A percentile compares a stretch with the other conserved stretches of the same genome.
Conservation (phyloP, 306 rosid species). For the Chamaecrista fasciculata region DNA sequence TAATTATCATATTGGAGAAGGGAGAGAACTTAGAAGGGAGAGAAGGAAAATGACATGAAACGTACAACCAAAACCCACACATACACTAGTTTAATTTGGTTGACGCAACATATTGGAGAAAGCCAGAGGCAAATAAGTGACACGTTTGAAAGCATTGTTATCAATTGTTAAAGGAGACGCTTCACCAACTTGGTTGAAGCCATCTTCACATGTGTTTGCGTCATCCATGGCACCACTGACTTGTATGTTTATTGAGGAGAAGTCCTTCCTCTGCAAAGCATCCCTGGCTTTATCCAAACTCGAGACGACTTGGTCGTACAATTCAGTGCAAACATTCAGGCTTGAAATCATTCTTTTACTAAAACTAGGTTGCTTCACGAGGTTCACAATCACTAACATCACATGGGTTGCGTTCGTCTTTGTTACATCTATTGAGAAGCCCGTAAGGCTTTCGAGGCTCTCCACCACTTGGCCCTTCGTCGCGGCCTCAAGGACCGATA, state of each 20-base stretch:
- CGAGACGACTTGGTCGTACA: constrained; percentile 39
- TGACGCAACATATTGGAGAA: constrained; percentile 33
- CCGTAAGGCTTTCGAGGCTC: too few species aligned
- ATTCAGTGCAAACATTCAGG: constrained; percentile 42
- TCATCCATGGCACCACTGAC: constrained; percentile 46
- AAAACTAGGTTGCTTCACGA: constrained; percentile 21
- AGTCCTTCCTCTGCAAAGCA: constrained; percentile 42
- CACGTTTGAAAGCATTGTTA: constrained; percentile 37
- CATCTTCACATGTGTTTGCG: constrained; percentile 57
- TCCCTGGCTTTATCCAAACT: constrained; percentile 31
- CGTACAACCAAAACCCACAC: too few species aligned
- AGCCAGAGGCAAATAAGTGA: constrained; percentile 42
- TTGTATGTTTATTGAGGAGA: background rate
- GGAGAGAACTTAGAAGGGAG: too few species aligned
- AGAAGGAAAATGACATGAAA: too few species aligned
- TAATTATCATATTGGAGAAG: too few species aligned
- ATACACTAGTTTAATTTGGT: too few species aligned
- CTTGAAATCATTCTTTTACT: constrained; percentile 31
- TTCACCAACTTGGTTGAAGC: constrained; percentile 46
- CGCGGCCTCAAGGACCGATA: too few species aligned
- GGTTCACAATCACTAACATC: background rate
- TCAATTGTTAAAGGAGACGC: constrained; percentile 48
- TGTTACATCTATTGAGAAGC: too few species aligned
- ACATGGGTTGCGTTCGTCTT: background rate
- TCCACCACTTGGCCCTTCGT: too few species aligned